Evolutionary conservation across 768 basidiomycete species (phyloP), one percentile per base, ranked within the genome.

Genomic region (Pulveroboletus sp.): DNA sequence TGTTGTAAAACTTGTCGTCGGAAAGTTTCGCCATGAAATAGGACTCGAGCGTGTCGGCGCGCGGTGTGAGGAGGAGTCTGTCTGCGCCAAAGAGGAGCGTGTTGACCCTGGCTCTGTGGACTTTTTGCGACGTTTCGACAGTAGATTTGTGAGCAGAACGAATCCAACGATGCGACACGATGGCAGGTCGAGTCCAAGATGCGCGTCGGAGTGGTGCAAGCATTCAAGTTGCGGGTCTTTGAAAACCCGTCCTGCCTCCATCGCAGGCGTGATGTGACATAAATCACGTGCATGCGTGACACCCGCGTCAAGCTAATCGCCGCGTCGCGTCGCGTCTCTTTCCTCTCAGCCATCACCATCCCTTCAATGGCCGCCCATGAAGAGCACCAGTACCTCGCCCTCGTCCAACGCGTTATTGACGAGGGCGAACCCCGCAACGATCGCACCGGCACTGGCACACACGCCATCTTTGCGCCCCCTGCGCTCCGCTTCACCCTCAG

Each of bases 381-480:
- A 59, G 95, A 99, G 67, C 60, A 80, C 37, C 94, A 97, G 67
- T 98, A 99, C 65, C 82, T 97, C 35, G 66, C 78, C 49, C 84
- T 99, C 58, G 89, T 97, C 48, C 70, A 79, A 47, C 76, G 75
- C 52, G 86, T 94, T 53, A 75, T 97, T 35, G 75, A 81, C 34
- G 75, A 75, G 0, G 95, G 95, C 11, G 90, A 90, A 49, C 53
- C 69, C 10, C 84, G 95, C 27, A 81, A 87, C 47, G 95, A 99
- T 63, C 84, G 95, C 41, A 99, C 95, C 0, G 95, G 95, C 16
- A 97, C 95, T 0, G 95, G 95, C 45, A 97, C 94, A 10, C 71
- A 90, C 57, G 86, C 94, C 42, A 65, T 95, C 65, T 98, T 99
- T 63, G 94, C 94, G 0, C 95, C 95, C 6, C 88, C 86, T 3